A percentile compares a stretch with the other conserved stretches of the same genome.
phyloP scores from a whole-genome alignment of 2,329 filamentous ascomycete genomes.

The Setomelanomma holmii region DNA sequence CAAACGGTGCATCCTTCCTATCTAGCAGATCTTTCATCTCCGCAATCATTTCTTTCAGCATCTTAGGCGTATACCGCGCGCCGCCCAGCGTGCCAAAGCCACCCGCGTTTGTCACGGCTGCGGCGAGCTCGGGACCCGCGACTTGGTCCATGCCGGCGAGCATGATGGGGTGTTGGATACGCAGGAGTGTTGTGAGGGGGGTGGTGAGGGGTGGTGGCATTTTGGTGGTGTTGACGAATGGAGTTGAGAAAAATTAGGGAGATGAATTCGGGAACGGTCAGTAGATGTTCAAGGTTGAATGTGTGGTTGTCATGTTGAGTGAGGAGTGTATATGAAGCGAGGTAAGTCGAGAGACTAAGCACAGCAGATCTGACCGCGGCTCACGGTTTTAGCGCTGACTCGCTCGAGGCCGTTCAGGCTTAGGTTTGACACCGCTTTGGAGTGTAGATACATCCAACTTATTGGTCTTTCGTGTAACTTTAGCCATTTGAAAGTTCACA shows the following conservation, averaged over 20 bases:
- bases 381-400: slow-evolving; percentile 9
- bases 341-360: neutral
- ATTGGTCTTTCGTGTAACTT: no score
- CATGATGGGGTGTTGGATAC: slow-evolving; percentile 35
- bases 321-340: neutral
- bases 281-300: no score
- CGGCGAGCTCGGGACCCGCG: slow-evolving; percentile 28
- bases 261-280: no score
- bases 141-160: slow-evolving; percentile 37
- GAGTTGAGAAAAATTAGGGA: no score
- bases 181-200: slow-evolving; percentile 27
- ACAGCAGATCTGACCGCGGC: slow-evolving; percentile 5
- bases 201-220: slow-evolving; percentile 24
- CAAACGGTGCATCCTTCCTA: slow-evolving; percentile 39
- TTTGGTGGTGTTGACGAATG: neutral
- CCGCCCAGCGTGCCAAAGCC: slow-evolving; percentile 35
- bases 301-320: neutral
- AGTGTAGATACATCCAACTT: no score
- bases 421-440: neutral
- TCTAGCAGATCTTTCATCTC: slow-evolving; percentile 31
- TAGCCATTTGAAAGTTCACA: no score
- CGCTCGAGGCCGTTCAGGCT: neutral
- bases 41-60: slow-evolving; percentile 36
- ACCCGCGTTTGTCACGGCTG: slow-evolving; percentile 36
- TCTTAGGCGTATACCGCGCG: slow-evolving; percentile 30